Base-by-base conservation (phyloP, 2,329 filamentous ascomycete species). In the Pseudogymnoascus sp. region DNA sequence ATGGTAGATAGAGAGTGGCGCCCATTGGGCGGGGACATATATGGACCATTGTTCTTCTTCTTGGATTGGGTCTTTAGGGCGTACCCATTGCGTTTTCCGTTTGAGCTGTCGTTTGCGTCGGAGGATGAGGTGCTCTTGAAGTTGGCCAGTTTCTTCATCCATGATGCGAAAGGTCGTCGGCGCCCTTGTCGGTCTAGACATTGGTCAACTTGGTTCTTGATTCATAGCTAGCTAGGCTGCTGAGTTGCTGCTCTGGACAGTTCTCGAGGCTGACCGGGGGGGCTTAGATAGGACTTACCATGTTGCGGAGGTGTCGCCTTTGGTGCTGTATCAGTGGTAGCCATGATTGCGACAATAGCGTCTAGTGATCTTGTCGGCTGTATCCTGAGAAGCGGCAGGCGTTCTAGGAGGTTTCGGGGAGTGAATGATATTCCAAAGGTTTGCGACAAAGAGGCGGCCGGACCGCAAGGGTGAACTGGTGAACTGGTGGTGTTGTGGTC, bases 141-240 rank as follows among this genome's bases (percentile, higher is more conserved):
- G 74, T 88, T 93, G 66, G 92, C 87, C 64, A 97, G 84, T 72
- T 93, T 93, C 81, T 93, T 96, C 80, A 99, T 91, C 89, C 93
- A 96, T 69, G 87, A 90, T 57, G 93, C 85, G 74, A 97, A 97
- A 23, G 93, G 93, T 67, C 90, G 86, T 70, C 92, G 88, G 68
- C 91, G 89, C 36, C 83, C 84, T 72, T 77, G 69, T 68, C 82
- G 78, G 68, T 79, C 79, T 69, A 86, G 81, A 69, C 86, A 84
- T 14, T 45, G 40, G 40, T 45, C 40, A 45, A 18, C 40, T 45
- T 45, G 18, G 18, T 45, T 23, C 40, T 23, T 23, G 18, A 45
- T 45, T 45, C 10, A 10, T 23, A 45, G 40, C 40, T 45, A 45
- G 16, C 18, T 23, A 11, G 10, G 40, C 40, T 45, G 4, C 7